phyloP scores from a whole-genome alignment of 306 rosid genomes.

The Trifolium dubium region DNA sequence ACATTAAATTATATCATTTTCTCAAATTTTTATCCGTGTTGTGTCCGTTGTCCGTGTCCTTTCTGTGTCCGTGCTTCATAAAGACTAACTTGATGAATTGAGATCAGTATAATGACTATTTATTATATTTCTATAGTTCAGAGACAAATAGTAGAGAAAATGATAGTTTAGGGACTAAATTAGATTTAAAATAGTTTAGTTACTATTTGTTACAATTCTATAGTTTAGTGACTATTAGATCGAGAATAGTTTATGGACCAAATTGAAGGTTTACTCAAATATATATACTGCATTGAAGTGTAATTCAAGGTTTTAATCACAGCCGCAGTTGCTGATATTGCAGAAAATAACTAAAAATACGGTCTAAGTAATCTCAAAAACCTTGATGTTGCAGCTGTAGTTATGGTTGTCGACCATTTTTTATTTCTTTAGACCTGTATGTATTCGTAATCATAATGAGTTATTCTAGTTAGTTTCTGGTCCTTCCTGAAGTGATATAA shows the following conservation, averaged over 20 bases:
- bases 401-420: background rate
- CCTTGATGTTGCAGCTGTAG: background rate
- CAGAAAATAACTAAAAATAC: background rate
- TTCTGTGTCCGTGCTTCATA: too few relatives aligned
- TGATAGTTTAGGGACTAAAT: background rate
- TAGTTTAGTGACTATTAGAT: background rate
- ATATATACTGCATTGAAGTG: background rate
- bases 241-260: background rate
- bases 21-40: too few relatives aligned
- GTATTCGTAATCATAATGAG: background rate
- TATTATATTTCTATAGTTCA: background rate
- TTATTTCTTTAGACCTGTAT: background rate
- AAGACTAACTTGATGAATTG: background rate
- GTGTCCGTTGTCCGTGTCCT: too few relatives aligned
- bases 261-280: background rate
- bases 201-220: background rate
- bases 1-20: too few relatives aligned
- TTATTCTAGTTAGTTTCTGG: constrained; percentile 9
- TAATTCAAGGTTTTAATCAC: background rate
- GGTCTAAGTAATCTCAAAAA: background rate
- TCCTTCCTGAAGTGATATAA: constrained; percentile 29
- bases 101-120: too few relatives aligned
- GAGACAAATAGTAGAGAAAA: background rate
- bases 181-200: background rate
- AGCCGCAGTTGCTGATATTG: background rate